Conservation (phyloP, 2,329 filamentous ascomycete species). For the Aphanoascus verrucosus region DNA sequence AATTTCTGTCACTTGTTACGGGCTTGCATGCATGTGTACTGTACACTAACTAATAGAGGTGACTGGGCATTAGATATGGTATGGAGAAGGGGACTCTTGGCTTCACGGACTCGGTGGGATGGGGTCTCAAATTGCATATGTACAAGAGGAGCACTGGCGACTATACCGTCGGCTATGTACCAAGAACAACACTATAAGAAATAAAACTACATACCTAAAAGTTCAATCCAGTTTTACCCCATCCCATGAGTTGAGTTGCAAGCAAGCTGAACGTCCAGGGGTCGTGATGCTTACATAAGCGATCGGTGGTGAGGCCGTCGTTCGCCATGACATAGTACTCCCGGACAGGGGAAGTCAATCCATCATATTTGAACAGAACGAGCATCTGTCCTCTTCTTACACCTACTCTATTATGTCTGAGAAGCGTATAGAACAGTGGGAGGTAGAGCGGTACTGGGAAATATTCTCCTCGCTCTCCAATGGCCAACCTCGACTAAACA, state of each 20-base stretch:
- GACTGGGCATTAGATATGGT: too few species aligned
- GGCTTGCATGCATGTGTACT: too few species aligned
- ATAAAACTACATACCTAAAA: not conserved
- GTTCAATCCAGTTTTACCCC: not conserved
- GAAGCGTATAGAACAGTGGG: constrained; percentile 57
- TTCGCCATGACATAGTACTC: constrained; percentile 2
- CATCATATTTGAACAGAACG: not conserved
- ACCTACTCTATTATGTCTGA: constrained; percentile 26
- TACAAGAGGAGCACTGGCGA: too few species aligned
- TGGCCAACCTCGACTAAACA: constrained; percentile 55
- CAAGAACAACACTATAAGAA: too few species aligned
- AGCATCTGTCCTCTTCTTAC: not conserved
- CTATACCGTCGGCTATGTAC: too few species aligned
- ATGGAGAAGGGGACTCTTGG: too few species aligned
- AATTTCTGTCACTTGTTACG: too few species aligned
- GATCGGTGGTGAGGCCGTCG: too few species aligned
- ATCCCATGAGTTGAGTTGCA: not conserved
- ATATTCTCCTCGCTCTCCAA: constrained; percentile 60
- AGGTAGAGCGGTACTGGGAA: constrained; percentile 70
- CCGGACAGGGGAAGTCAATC: not conserved
- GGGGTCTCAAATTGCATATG: too few species aligned
- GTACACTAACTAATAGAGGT: too few species aligned
- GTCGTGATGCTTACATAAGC: not conserved
- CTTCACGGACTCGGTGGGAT: too few species aligned
- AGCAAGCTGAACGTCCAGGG: not conserved